Evolutionary conservation across 305 asterid species (phyloP), one percentile per base, ranked within the genome.

Genomic region (Solanum hybrid): DNA sequence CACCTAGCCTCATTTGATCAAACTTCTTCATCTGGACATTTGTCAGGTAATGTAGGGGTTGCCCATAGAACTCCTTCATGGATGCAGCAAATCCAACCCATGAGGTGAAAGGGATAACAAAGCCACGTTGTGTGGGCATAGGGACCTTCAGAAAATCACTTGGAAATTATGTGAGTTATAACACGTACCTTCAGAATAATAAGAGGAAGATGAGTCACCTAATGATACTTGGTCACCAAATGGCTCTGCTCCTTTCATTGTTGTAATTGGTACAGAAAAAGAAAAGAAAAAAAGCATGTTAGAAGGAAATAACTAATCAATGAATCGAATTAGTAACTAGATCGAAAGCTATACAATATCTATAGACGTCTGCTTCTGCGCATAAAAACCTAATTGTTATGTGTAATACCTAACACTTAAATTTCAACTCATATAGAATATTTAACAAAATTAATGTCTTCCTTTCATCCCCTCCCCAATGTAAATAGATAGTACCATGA

Each of bases 31-130:
- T 87, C 87, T 92, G 94, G 79, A 93, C 73, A 84, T 97, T 96
- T 29, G 99, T 97, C 82, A 95, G 95, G 93, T 95, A 97, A 90
- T 97, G 99, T 64, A 97, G 90, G 10, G 98, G 99, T 91, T 96
- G 98, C 88, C 88, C 91, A 73, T 97, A 96, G 7, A 93, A 82
- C 79, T 92, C 86, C 94, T 97, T 96, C 99, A 97, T 38, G 1
- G 46, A 10, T 38, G 46, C 13, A 10, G 4, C 13, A 38, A 38
- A 38, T 10, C 14, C 46, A 38, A 38, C 46, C 46, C 46, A 38
- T 12, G 98, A 92, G 36, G 91, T 94, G 86, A 90, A 96, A 27
- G 96, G 97, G 81, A 96, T 92, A 20, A 92, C 66, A 2, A 96
- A 88, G 90, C 95, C 93, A 11, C 94, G 94, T 6, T 80, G 89